These are phyloP conservation scores for Pneumocystis canis DNA, from an alignment of 1,139 yeast species.

Conservation along the genomic window DNA sequence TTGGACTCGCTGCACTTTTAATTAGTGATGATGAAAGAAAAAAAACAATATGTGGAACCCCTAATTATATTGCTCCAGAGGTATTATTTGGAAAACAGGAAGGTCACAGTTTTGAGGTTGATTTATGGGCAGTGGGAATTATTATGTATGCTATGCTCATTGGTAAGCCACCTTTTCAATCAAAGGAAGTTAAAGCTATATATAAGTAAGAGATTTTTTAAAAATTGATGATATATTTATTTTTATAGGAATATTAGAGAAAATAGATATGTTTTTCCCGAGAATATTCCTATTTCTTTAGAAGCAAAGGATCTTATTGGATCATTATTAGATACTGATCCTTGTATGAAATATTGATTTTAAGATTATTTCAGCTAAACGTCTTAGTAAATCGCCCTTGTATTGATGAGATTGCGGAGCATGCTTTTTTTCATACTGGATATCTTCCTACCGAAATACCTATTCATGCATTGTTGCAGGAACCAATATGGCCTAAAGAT, in stretches of 20 bases:
- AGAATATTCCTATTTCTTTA: conserved; percentile 49
- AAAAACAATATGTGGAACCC: conserved; percentile 93
- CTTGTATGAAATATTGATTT: conserved; percentile 22
- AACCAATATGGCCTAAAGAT: conserved; percentile 29
- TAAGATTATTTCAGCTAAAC: not conserved
- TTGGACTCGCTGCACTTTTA: conserved; percentile 88
- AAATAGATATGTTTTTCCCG: conserved; percentile 71
- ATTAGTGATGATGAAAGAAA: conserved; percentile 80
- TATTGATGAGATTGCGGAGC: conserved; percentile 60
- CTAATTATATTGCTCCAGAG: conserved; percentile 96
- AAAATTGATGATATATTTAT: not conserved
- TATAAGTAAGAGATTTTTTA: conserved; percentile 37
- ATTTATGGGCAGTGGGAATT: conserved; percentile 95
- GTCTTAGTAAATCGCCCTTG: conserved; percentile 50
- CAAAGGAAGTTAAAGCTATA: conserved; percentile 84
- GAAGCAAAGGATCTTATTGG: conserved; percentile 61
- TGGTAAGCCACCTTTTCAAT: conserved; percentile 90
- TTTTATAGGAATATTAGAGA: conserved; percentile 47
- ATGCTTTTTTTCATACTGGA: conserved; percentile 65
- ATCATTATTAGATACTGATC: conserved; percentile 62
- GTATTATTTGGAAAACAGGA: conserved; percentile 60
- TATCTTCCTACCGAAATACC: conserved; percentile 66
- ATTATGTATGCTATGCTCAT: conserved; percentile 88
- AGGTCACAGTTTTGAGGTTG: conserved; percentile 93
- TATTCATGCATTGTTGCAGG: conserved; percentile 45